phyloP scores from a whole-genome alignment of 495 filamentous ascomycete species.

The Sordaria brevicollis region DNA sequence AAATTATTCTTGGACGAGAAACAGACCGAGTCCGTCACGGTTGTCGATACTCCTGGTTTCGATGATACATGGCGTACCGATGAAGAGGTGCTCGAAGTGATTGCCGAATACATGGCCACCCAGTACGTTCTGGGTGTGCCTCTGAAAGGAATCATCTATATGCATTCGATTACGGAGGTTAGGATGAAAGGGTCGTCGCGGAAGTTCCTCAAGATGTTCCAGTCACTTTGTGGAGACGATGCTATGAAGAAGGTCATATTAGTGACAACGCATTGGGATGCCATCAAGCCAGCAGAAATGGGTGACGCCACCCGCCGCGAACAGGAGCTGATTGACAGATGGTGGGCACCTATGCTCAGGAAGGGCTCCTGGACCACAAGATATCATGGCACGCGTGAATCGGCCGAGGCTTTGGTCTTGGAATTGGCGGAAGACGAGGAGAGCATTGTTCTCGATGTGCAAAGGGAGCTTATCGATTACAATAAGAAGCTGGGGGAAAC shows the following conservation, averaged over 20 bases:
- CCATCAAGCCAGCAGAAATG: conserved; percentile 1
- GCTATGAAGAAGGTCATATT: conserved; percentile 23
- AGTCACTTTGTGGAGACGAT: conserved; percentile 21
- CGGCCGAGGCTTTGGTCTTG: background rate
- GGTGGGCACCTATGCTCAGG: conserved; percentile 12
- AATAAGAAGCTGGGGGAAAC: background rate
- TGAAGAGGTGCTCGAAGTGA: conserved; percentile 23
- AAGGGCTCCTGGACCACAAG: background rate
- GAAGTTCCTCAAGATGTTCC: conserved; percentile 23
- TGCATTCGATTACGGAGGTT: conserved; percentile 29
- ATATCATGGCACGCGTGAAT: background rate
- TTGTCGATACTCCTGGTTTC: conserved; percentile 33
- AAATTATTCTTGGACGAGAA: conserved; percentile 10
- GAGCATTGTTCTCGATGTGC: background rate
- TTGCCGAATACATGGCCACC: conserved; percentile 16
- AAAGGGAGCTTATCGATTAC: background rate
- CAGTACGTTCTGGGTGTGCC: conserved; percentile 18
- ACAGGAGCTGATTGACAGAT: conserved; percentile 21
- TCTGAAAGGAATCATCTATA: conserved; percentile 27
- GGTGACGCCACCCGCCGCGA: conserved; percentile 10
- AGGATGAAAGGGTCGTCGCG: conserved; percentile 21
- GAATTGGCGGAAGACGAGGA: background rate
- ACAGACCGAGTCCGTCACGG: conserved; percentile 3
- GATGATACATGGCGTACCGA: conserved; percentile 25
- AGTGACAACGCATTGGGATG: conserved; percentile 32